Percentiles rank a stretch among this genome's conserved stretches.
These are phyloP conservation scores for Neoarthrinium moseri DNA, from an alignment of 2,329 filamentous ascomycete species.

Conservation along the genomic window DNA sequence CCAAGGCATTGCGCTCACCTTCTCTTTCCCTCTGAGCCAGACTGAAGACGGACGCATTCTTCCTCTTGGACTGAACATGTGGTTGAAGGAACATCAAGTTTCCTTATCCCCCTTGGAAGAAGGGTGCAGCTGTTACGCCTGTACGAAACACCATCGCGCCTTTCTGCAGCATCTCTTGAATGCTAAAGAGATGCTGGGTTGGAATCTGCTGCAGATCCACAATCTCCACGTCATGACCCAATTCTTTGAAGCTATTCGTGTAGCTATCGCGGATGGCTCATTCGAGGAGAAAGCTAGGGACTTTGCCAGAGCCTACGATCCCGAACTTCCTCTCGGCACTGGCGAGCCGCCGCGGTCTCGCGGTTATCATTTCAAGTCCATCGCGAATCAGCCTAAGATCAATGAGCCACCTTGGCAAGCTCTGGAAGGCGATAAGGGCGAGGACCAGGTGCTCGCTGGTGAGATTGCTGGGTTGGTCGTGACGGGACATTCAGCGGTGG, in stretches of 20 bases:
- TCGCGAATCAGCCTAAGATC: slow-evolving; percentile 63
- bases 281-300: slow-evolving; percentile 55
- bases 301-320: slow-evolving; percentile 61
- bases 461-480: slow-evolving; percentile 41
- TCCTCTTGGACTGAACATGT: slow-evolving; percentile 77
- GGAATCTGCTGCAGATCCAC: slow-evolving; percentile 89
- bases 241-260: slow-evolving; percentile 73
- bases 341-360: slow-evolving; percentile 77
- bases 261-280: slow-evolving; percentile 60
- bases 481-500: slow-evolving; percentile 31
- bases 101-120: slow-evolving; percentile 61
- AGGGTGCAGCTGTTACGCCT: slow-evolving; percentile 79
- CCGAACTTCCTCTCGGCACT: slow-evolving; percentile 68
- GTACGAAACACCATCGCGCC: slow-evolving; percentile 78
- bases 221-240: slow-evolving; percentile 72
- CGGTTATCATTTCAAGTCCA: slow-evolving; percentile 79
- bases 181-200: slow-evolving; percentile 95
- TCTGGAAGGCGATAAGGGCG: slow-evolving; percentile 32
- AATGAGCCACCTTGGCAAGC: slow-evolving; percentile 68
- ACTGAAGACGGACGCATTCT: slow-evolving; percentile 20
- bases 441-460: slow-evolving; percentile 38
- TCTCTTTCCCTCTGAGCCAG: slow-evolving; percentile 62
- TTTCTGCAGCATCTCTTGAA: slow-evolving; percentile 84
- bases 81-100: slow-evolving; percentile 59
- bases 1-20: slow-evolving; percentile 79